Base-by-base conservation (phyloP, 225 moss, liverwort and hornwort genomes). In the Rhytidiadelphus loreus region DNA sequence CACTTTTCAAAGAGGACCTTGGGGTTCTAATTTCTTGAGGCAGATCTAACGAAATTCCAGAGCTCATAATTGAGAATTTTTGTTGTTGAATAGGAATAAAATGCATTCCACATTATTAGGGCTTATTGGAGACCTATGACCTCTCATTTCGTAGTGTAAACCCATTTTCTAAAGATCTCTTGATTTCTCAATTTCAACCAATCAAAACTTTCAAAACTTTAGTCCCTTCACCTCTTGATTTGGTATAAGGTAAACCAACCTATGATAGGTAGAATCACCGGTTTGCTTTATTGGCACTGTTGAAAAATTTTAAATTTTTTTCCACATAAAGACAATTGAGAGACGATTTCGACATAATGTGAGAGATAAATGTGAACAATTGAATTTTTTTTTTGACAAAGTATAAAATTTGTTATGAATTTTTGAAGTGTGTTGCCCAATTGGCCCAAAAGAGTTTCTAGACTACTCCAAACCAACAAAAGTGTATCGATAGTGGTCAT, bases 71-170 rank as follows among this genome's bases (percentile, higher is more conserved):
- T 71, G 25, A 41, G 3, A 15, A 43, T 9, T 43, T 25, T 43
- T 43, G 9, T 1, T 43, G 3, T 16, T 8, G 43, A 0, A 43
- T 15, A 43, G 5, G 13, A 43, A 43, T 37, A 28, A 16, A 28
- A 0, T 25, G 2, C 41, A 71, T 26, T 71, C 26, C 1, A 43
- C 3, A 1, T 71, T 9, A 44, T 16, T 16, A 2, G 16, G 1
- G 9, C 8, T 71, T 28, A 0, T 44, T 26, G 1, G 16, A 9
- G 9, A 26, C 9, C 0, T 1, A 0, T 16, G 43, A 71, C 71
- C 6, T 20, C 28, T 71, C 2, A 43, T 28, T 71, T 71, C 28
- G 28, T 16, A 9, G 28, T 43, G 2, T 28, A 16, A 71, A 44
- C 0, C 3, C 16, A 28, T 44, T 71, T 43, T 26, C 4, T 2